A percentile compares a stretch with the other conserved stretches of the same genome.
Evolutionary conservation across 805 yeast genomes (phyloP).

Genomic region (Metschnikowia borealis): DNA sequence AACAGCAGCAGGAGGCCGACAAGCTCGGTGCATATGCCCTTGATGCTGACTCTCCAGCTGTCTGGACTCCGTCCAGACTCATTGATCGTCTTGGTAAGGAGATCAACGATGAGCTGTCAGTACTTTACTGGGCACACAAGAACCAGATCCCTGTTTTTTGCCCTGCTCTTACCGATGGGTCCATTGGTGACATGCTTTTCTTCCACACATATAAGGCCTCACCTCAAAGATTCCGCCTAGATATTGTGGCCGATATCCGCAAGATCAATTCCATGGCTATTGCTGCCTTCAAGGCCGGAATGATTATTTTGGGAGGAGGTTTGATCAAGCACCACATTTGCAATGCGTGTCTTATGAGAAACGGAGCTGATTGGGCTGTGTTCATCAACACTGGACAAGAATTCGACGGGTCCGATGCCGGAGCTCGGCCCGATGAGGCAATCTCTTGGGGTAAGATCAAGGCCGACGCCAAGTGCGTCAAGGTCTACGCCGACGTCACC

Average conservation of each 20-base stretch:
- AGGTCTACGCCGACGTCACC: slow-evolving; percentile 93
- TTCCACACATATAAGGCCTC: slow-evolving; percentile 96
- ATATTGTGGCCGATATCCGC: slow-evolving; percentile 92
- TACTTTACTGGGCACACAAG: slow-evolving; percentile 96
- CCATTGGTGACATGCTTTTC: slow-evolving; percentile 97
- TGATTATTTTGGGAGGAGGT: slow-evolving; percentile 96
- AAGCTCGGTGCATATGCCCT: slow-evolving; percentile 48
- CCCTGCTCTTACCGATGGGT: slow-evolving; percentile 97
- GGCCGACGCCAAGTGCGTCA: slow-evolving; percentile 86
- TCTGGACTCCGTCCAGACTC: slow-evolving; percentile 93
- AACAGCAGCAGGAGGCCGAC: slow-evolving; percentile 68
- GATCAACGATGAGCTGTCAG: slow-evolving; percentile 89
- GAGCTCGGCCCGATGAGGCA: slow-evolving; percentile 99
- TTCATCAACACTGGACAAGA: slow-evolving; percentile 98
- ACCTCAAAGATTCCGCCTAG: slow-evolving; percentile 84
- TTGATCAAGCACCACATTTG: slow-evolving; percentile 94
- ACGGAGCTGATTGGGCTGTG: slow-evolving; percentile 98
- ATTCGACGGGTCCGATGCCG: slow-evolving; percentile 98
- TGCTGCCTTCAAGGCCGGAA: slow-evolving; percentile 93
- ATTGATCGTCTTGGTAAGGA: slow-evolving; percentile 94
- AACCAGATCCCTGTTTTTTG: slow-evolving; percentile 95
- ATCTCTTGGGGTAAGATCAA: slow-evolving; percentile 98
- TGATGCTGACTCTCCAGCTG: slow-evolving; percentile 59
- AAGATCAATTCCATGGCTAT: slow-evolving; percentile 87
- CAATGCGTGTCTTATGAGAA: slow-evolving; percentile 97